phyloP scores from a whole-genome alignment of 192 early-diverging fungal species.

The Rhizophagus prolifer region DNA sequence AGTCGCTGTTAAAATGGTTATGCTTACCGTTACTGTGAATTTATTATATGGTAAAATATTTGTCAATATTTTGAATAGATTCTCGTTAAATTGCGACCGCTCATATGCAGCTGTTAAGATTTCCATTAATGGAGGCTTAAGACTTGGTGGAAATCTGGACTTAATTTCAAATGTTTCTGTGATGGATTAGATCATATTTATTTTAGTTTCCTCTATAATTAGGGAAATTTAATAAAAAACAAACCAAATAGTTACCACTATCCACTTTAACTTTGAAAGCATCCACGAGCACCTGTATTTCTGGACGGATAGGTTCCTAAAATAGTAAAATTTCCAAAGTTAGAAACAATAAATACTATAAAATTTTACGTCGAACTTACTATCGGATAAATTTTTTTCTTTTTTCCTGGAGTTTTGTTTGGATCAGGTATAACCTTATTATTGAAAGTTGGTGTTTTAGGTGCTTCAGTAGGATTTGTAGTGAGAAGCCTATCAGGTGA shows the following conservation, averaged over 20 bases:
- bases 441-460: not conserved
- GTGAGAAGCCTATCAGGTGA: not conserved
- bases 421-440: not conserved
- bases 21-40: slow-evolving; percentile 47
- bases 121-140: slow-evolving; percentile 41
- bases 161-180: slow-evolving; percentile 53
- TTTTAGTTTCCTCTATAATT: not conserved
- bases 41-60: slow-evolving; percentile 53
- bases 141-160: slow-evolving; percentile 44
- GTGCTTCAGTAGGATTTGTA: not conserved
- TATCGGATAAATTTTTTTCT: slow-evolving; percentile 11
- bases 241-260: not conserved
- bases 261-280: not conserved
- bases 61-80: slow-evolving; percentile 44
- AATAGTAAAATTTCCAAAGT: not conserved
- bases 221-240: not conserved
- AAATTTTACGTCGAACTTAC: slow-evolving; percentile 1
- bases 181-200: not conserved
- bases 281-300: not conserved
- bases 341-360: not conserved
- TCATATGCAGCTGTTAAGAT: slow-evolving; percentile 33
- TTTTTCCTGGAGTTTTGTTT: slow-evolving; percentile 19
- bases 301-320: not conserved
- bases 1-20: slow-evolving; percentile 22
- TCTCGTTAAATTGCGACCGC: slow-evolving; percentile 43